Evolutionary conservation across 1,139 yeast species (phyloP).

Genomic region (Saccharomyces hybrid): DNA sequence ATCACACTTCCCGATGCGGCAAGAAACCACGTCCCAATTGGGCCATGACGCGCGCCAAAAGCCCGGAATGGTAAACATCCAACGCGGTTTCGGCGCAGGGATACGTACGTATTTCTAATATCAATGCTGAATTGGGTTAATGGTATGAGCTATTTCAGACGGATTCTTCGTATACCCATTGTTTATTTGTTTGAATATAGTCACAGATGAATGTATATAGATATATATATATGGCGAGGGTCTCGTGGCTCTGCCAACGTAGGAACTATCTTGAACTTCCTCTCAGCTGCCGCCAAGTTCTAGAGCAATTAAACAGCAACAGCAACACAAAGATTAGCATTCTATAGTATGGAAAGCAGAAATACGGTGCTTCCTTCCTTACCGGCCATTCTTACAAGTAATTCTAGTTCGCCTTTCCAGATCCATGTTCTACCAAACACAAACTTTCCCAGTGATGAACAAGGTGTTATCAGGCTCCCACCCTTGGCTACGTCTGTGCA

Average conservation of each 20-base stretch:
- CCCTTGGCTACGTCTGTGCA: neutral
- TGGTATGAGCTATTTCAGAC: neutral
- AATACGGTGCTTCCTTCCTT: neutral
- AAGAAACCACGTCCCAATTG: neutral
- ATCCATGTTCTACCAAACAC: neutral
- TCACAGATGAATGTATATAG: neutral
- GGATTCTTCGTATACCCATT: neutral
- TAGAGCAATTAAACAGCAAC: neutral
- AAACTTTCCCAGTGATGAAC: slow-evolving; percentile 12
- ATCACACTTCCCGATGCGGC: neutral
- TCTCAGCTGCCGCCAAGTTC: neutral
- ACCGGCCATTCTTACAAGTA: neutral
- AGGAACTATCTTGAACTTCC: neutral
- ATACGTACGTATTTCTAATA: neutral
- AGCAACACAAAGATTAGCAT: neutral
- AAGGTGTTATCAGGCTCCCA: slow-evolving; percentile 7
- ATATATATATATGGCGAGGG: neutral
- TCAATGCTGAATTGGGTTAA: neutral
- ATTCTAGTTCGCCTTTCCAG: neutral
- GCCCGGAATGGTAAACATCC: neutral
- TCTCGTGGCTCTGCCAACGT: neutral
- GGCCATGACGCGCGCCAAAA: slow-evolving; percentile 1
- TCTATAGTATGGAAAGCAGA: neutral
- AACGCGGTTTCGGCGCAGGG: neutral
- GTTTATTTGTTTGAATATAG: neutral